These are phyloP conservation scores for Senecio squalidus DNA, from an alignment of 140 eudicot species.

Conservation along the genomic window DNA sequence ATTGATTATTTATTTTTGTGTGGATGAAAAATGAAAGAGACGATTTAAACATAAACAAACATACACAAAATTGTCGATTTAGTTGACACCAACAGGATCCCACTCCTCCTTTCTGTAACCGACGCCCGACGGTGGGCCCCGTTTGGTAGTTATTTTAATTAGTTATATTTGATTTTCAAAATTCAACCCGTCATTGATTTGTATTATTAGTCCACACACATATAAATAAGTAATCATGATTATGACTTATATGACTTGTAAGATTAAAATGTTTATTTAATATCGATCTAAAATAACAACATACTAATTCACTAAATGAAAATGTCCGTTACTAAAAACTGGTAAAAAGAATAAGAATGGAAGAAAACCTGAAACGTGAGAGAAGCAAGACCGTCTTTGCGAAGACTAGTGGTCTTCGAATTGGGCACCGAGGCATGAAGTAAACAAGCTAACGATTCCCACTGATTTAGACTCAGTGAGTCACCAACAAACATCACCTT, in stretches of 20 bases:
- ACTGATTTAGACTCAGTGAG: slow-evolving; percentile 94
- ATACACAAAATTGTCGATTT: slow-evolving; percentile 19
- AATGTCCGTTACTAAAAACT: no score
- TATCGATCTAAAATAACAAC: no score
- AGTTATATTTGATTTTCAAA: no score
- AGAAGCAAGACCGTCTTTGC: slow-evolving; percentile 41
- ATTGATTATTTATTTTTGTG: background rate
- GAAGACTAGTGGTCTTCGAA: slow-evolving; percentile 38
- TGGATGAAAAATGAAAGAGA: slow-evolving; percentile 16
- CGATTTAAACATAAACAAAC: slow-evolving; percentile 22
- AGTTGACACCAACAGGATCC: slow-evolving; percentile 28
- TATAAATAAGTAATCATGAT: no score
- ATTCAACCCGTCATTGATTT: no score
- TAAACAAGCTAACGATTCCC: slow-evolving; percentile 84
- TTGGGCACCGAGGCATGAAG: slow-evolving; percentile 77
- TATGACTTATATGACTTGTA: no score
- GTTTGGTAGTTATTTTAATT: no score
- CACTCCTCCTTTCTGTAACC: slow-evolving; percentile 2
- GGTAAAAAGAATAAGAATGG: background rate
- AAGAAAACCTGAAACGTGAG: slow-evolving; percentile 58
- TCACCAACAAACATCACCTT: slow-evolving; percentile 98
- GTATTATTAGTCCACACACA: no score
- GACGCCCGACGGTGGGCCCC: slow-evolving; percentile 16
- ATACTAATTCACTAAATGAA: no score
- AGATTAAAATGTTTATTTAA: no score